Evolutionary conservation across 2,329 filamentous ascomycete genomes (phyloP).

Genomic region (Fusarium sp.): DNA sequence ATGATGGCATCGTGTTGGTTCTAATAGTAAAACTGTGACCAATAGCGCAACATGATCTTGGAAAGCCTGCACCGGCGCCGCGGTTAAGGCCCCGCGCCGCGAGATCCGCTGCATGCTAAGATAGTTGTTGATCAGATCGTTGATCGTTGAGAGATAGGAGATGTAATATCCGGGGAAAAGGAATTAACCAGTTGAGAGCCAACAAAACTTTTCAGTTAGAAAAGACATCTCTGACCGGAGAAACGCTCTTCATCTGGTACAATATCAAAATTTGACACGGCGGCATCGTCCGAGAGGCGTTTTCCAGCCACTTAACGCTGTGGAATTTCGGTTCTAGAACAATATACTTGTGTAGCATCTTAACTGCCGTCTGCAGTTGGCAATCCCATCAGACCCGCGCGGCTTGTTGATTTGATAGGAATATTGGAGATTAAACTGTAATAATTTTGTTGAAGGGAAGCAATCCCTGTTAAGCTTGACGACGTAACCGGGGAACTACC

Average conservation of each 20-base stretch:
- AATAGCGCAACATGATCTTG: slow-evolving; percentile 3
- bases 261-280: slow-evolving; percentile 15
- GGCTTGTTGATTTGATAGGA: slow-evolving; percentile 1
- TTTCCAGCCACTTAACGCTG: slow-evolving; percentile 18
- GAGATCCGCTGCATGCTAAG: not conserved
- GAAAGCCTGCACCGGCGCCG: not conserved
- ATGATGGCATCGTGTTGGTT: slow-evolving; percentile 10
- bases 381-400: slow-evolving; percentile 1
- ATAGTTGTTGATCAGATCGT: not conserved
- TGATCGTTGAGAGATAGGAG: not conserved
- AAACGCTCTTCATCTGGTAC: slow-evolving; percentile 7
- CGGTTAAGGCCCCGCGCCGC: not conserved
- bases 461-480: slow-evolving; percentile 7
- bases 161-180: not conserved
- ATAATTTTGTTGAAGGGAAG: slow-evolving; percentile 1
- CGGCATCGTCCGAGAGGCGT: slow-evolving; percentile 35
- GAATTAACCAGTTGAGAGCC: not conserved
- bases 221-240: not conserved
- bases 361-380: not conserved
- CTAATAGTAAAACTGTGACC: not conserved
- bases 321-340: slow-evolving; percentile 42
- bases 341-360: slow-evolving; percentile 15
- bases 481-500: slow-evolving; percentile 16
- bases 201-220: not conserved
- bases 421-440: not conserved